These are phyloP conservation scores for Sporothrix dimorphospora DNA, from an alignment of 2,329 filamentous ascomycete species.

Conservation along the genomic window DNA sequence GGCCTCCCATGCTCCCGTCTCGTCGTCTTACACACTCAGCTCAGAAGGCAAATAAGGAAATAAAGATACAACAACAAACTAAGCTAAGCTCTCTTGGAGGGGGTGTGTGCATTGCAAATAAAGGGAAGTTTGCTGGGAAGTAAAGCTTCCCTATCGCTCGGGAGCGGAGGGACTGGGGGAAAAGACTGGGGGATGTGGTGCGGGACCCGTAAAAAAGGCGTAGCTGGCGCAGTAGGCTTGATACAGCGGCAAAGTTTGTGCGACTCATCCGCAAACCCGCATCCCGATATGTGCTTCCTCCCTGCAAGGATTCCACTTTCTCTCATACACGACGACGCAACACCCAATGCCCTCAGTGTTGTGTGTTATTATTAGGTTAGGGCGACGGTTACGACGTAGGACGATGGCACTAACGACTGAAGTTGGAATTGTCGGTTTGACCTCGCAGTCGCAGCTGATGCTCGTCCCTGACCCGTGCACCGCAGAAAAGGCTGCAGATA, in stretches of 20 bases:
- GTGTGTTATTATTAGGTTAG: neutral
- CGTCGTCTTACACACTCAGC: neutral
- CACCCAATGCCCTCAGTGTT: neutral
- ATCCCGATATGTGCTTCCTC: slow-evolving; percentile 5
- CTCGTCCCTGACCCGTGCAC: neutral
- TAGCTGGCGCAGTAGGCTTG: slow-evolving; percentile 4
- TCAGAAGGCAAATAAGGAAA: neutral
- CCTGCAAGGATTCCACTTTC: neutral
- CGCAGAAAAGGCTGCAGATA: neutral
- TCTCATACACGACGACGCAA: neutral
- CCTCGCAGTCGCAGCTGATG: neutral
- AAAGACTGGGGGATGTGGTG: slow-evolving; percentile 7
- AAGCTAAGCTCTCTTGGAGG: slow-evolving; percentile 11
- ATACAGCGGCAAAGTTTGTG: slow-evolving; percentile 16
- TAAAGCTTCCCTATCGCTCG: slow-evolving; percentile 9
- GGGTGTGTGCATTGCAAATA: slow-evolving; percentile 13
- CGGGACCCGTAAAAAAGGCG: slow-evolving; percentile 14
- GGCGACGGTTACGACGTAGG: neutral
- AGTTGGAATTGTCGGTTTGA: neutral
- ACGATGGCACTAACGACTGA: neutral
- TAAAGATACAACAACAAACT: neutral
- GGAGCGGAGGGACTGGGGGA: neutral
- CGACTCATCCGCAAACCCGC: slow-evolving; percentile 18
- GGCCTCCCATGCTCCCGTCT: neutral
- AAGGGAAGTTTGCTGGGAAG: neutral